Evolutionary conservation across 2,329 filamentous ascomycete genomes (phyloP), one percentile per base, ranked within the genome.

Genomic region (Erysiphe pulchra): DNA sequence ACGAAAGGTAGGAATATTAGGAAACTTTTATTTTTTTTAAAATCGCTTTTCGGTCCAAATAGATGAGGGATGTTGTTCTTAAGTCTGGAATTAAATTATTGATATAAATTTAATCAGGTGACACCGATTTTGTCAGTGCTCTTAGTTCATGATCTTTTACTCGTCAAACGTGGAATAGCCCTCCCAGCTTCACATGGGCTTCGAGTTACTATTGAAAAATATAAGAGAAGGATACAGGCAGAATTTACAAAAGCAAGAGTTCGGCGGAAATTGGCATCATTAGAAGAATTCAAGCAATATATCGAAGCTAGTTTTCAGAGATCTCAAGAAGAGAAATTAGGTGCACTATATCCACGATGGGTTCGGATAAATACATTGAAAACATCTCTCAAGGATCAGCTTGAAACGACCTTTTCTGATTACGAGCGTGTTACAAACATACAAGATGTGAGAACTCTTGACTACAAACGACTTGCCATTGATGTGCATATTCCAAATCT

Each of bases 401-500:
- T 93, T n/a, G 63, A 67, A 14, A 76, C 72, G 0, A 87, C 81
- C 0, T 93, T 95, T 59, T 61, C 68, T 0, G 66, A 64, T 0
- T 87, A 77, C 53, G 61, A 64, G 17, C 64, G 66, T 41, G 74
- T 76, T 1, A 56, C 62, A 0, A 65, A 64, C 0, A 61, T 93
- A 3, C 55, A 60, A 0, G 69, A 74, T 16, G 67, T 85, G 18
- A 67, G 72, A 41, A 57, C 56, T 3, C 61, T 53, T 16, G 54
- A 51, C 1, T 59, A 61, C 1, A 75, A 70, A 51, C 58, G 70
- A 1, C 63, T 86, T 41, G 75, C 76, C 53, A 60, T 90, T n/a
- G 90, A 95, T 55, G 65, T 71, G 6, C 72, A 93, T 55, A 73
- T 98, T 8, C 84, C 86, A 0, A 77, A 90, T 53, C 67, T 98